These are phyloP conservation scores for Lentinus tigrinus DNA, from an alignment of 768 basidiomycete genomes.

Conservation along the genomic window DNA sequence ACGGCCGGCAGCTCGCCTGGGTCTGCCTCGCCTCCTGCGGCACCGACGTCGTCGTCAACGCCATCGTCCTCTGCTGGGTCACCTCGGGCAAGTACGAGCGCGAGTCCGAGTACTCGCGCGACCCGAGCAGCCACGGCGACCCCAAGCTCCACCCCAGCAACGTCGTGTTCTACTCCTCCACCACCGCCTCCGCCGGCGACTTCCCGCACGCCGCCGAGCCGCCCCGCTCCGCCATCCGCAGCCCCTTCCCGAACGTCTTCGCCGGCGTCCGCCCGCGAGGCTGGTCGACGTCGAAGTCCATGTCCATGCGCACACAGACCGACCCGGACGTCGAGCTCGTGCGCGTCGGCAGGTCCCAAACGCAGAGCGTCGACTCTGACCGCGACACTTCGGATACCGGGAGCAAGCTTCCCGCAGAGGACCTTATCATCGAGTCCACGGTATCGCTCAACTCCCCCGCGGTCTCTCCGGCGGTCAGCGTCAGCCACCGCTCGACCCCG, in stretches of 20 bases:
- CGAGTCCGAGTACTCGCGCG: background rate
- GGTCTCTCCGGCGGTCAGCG: too few relatives aligned
- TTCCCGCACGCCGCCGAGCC: background rate
- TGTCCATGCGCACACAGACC: background rate
- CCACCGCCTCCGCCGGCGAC: background rate
- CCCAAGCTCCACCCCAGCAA: background rate
- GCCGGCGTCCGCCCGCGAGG: background rate
- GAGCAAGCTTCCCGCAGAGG: too few relatives aligned
- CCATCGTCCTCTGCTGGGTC: constrained; percentile 48
- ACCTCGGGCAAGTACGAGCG: constrained; percentile 25
- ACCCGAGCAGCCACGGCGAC: background rate
- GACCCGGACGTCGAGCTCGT: background rate
- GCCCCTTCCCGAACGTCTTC: background rate
- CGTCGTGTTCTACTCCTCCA: background rate
- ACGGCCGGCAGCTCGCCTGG: constrained; percentile 48
- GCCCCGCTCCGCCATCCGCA: background rate
- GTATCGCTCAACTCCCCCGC: too few relatives aligned
- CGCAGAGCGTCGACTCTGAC: too few relatives aligned
- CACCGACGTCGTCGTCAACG: constrained; percentile 46
- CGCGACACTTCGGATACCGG: too few relatives aligned
- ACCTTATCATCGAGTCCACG: too few relatives aligned
- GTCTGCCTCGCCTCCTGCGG: constrained; percentile 44
- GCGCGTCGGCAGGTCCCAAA: background rate
- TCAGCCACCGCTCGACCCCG: too few relatives aligned
- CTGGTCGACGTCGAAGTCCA: background rate